These are phyloP conservation scores for Ophiostoma sp. DNA, from an alignment of 2,329 filamentous ascomycete species.

Conservation along the genomic window DNA sequence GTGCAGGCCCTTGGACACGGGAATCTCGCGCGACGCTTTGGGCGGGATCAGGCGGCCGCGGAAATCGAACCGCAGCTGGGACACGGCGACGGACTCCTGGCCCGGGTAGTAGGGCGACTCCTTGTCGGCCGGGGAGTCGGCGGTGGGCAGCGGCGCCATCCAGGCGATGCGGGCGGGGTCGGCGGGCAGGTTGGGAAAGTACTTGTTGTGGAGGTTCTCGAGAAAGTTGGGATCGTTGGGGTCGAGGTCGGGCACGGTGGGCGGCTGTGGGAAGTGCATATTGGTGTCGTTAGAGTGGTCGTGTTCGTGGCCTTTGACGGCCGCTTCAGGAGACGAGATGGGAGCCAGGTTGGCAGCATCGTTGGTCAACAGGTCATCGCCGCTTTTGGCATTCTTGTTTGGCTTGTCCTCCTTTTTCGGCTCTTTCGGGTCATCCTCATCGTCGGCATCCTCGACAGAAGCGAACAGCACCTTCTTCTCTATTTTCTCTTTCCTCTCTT, in stretches of 20 bases:
- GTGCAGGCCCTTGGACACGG: slow-evolving; percentile 75
- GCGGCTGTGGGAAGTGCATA: slow-evolving; percentile 58
- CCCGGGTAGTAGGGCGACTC: slow-evolving; percentile 78
- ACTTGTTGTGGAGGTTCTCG: slow-evolving; percentile 77
- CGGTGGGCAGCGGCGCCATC: slow-evolving; percentile 70
- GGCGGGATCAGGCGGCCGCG: slow-evolving; percentile 75
- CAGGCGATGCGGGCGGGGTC: slow-evolving; percentile 83
- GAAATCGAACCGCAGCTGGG: slow-evolving; percentile 84
- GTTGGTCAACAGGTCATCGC: not conserved
- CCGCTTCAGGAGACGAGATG: slow-evolving; percentile 32
- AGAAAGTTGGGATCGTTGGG: slow-evolving; percentile 80
- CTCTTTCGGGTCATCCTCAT: not conserved
- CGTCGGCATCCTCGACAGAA: slow-evolving; percentile 8
- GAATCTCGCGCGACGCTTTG: slow-evolving; percentile 64
- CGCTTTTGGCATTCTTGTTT: slow-evolving; percentile 13
- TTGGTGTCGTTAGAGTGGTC: slow-evolving; percentile 28
- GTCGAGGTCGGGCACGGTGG: slow-evolving; percentile 65
- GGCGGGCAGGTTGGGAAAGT: slow-evolving; percentile 82
- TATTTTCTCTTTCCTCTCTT: slow-evolving; percentile 20
- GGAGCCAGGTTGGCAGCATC: slow-evolving; percentile 39
- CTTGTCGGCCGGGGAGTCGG: slow-evolving; percentile 58
- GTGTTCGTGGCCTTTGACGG: slow-evolving; percentile 21
- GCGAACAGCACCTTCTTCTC: slow-evolving; percentile 18
- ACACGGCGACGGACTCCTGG: slow-evolving; percentile 64
- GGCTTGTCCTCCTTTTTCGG: slow-evolving; percentile 6